Evolutionary conservation across 257 asterid genomes (phyloP).

Genomic region (Knoxia roxburghii): DNA sequence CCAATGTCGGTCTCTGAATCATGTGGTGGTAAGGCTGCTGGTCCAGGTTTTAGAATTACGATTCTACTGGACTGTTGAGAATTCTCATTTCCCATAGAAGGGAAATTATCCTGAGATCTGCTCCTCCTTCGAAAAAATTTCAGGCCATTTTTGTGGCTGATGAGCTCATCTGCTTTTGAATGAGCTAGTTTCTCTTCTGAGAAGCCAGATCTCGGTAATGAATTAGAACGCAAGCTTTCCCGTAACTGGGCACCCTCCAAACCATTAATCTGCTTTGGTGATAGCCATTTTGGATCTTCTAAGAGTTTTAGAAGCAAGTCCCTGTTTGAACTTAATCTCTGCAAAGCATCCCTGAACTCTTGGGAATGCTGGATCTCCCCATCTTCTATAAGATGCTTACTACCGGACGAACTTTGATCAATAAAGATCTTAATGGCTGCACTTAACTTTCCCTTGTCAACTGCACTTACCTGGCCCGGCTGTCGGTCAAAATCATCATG

Average conservation of each 20-base stretch:
- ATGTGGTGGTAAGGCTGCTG: conserved; percentile 36
- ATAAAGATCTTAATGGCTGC: conserved; percentile 57
- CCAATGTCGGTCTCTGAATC: conserved; percentile 22
- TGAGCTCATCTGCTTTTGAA: conserved; percentile 40
- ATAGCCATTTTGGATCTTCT: conserved; percentile 51
- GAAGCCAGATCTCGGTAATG: conserved; percentile 28
- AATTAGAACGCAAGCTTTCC: conserved; percentile 25
- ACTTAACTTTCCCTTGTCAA: conserved; percentile 53
- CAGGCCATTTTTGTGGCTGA: conserved; percentile 35
- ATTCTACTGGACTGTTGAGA: conserved; percentile 50
- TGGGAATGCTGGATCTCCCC: conserved; percentile 38
- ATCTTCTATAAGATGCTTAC: conserved; percentile 43
- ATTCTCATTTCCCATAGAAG: conserved; percentile 42
- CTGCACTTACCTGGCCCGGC: conserved; percentile 27
- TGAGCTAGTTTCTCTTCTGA: conserved; percentile 31
- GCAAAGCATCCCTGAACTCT: conserved; percentile 67
- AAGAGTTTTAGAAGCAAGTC: conserved; percentile 55
- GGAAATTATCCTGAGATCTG: conserved; percentile 60
- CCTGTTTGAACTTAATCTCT: conserved; percentile 42
- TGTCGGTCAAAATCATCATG: conserved; percentile 27
- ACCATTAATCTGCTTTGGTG: conserved; percentile 43
- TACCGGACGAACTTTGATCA: conserved; percentile 39
- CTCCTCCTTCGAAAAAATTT: conserved; percentile 67
- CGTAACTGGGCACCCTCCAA: conserved; percentile 36
- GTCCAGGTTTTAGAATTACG: conserved; percentile 74